Percentiles rank a stretch among this genome's conserved stretches.
These are phyloP conservation scores for Blumeriella jaapii DNA, from an alignment of 2,329 filamentous ascomycete species.

Conservation along the genomic window DNA sequence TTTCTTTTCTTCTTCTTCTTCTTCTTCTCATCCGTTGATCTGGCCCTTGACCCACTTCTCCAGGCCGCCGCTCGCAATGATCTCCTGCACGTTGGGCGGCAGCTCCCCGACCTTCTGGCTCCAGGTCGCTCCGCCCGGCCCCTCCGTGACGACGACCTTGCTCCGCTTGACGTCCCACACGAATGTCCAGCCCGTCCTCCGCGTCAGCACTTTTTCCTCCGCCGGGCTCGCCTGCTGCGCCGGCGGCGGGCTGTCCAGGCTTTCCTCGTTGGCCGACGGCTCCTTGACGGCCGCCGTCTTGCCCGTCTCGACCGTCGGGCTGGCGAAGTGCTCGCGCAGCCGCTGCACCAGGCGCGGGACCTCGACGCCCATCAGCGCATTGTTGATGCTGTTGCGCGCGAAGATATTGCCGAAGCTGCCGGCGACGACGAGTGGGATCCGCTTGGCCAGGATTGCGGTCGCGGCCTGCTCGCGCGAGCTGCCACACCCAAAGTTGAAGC, in stretches of 20 bases:
- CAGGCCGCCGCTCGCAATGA: slow-evolving; percentile 65
- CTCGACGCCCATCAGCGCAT: slow-evolving; percentile 62
- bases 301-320: slow-evolving; percentile 27
- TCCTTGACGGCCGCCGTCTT: slow-evolving; percentile 37
- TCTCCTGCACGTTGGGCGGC: slow-evolving; percentile 77
- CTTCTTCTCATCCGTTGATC: slow-evolving; percentile 10
- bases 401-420: slow-evolving; percentile 83
- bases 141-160: slow-evolving; percentile 60
- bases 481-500: slow-evolving; percentile 84
- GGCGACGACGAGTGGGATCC: slow-evolving; percentile 68
- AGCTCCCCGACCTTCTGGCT: slow-evolving; percentile 72
- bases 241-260: slow-evolving; percentile 38
- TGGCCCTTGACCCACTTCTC: slow-evolving; percentile 59
- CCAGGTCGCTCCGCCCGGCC: slow-evolving; percentile 56
- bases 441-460: slow-evolving; percentile 71
- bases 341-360: slow-evolving; percentile 54
- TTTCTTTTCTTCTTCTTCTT: too few species aligned
- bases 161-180: slow-evolving; percentile 69
- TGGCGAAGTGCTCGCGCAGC: slow-evolving; percentile 47
- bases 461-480: slow-evolving; percentile 77
- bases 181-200: slow-evolving; percentile 73
- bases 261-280: slow-evolving; percentile 38
- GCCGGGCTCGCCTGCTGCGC: slow-evolving; percentile 29
- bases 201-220: slow-evolving; percentile 45
- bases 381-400: slow-evolving; percentile 66